phyloP scores from a whole-genome alignment of 768 basidiomycete genomes.

The Mycena alexandri region DNA sequence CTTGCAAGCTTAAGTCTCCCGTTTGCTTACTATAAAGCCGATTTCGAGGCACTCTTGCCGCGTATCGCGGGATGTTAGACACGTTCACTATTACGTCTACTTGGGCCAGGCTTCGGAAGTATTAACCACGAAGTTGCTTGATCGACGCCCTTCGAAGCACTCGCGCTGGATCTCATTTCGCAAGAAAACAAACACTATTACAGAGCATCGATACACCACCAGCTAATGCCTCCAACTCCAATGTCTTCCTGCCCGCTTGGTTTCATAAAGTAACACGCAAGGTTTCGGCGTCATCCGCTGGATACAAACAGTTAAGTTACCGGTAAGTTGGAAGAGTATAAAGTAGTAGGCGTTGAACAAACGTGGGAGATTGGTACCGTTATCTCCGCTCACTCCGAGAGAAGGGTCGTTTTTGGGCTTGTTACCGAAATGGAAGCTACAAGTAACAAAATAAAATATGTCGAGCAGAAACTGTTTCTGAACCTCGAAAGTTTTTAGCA shows the following conservation, averaged over 20 bases:
- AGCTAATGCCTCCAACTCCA: no score
- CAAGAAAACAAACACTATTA: no score
- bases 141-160: neutral
- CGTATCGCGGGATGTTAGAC: neutral
- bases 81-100: neutral
- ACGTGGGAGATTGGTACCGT: neutral
- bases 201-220: no score
- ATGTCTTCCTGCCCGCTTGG: neutral
- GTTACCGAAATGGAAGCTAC: no score
- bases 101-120: no score
- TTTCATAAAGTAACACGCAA: no score
- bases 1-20: neutral
- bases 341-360: neutral
- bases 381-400: neutral
- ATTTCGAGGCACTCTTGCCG: neutral
- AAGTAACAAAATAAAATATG: no score
- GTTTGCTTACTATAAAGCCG: neutral
- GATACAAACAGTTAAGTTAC: slow-evolving; percentile 2
- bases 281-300: neutral
- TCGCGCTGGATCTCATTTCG: neutral
- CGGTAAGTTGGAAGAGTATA: neutral
- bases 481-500: no score
- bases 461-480: no score
- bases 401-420: no score
- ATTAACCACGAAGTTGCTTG: neutral